Percentiles rank a stretch among this genome's conserved stretches.
phyloP scores from a whole-genome alignment of 2,329 filamentous ascomycete species.

The Penicillium glabrum region DNA sequence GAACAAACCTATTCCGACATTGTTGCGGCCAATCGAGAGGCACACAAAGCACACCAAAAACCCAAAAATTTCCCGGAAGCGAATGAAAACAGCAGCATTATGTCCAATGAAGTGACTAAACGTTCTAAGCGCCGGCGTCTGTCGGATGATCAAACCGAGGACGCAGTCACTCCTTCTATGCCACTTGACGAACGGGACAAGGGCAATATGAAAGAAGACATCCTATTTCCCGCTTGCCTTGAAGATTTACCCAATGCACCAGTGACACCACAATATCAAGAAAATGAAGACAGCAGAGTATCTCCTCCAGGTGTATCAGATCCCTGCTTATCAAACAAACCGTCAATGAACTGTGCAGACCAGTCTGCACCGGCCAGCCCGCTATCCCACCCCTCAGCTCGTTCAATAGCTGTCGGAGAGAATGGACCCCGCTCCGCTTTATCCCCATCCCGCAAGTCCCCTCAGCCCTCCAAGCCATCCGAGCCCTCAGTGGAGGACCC shows the following conservation, averaged over 20 bases:
- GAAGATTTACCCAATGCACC: not conserved
- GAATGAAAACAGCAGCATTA: not conserved
- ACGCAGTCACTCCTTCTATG: not conserved
- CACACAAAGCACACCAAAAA: conserved; percentile 35
- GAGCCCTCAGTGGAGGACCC: conserved; percentile 41
- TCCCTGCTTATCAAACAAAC: not conserved
- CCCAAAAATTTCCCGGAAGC: conserved; percentile 5
- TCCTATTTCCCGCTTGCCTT: not conserved
- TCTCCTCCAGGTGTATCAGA: not conserved
- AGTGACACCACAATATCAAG: not conserved
- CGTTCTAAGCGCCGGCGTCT: conserved; percentile 25
- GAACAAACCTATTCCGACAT: conserved; percentile 49
- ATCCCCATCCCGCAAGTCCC: not conserved
- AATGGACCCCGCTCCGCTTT: not conserved
- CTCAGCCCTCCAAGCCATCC: not conserved
- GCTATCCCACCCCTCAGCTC: not conserved
- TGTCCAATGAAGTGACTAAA: conserved; percentile 7
- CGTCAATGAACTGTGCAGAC: not conserved
- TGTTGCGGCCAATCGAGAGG: conserved; percentile 41
- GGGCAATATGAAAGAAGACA: not conserved
- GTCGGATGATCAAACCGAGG: conserved; percentile 17
- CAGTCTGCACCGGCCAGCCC: not conserved
- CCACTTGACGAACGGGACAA: not conserved
- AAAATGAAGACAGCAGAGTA: not conserved
- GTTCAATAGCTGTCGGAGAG: not conserved